Evolutionary conservation across 1,139 yeast species (phyloP), one percentile per base, ranked within the genome.

Genomic region (Candida frijolesensis): DNA sequence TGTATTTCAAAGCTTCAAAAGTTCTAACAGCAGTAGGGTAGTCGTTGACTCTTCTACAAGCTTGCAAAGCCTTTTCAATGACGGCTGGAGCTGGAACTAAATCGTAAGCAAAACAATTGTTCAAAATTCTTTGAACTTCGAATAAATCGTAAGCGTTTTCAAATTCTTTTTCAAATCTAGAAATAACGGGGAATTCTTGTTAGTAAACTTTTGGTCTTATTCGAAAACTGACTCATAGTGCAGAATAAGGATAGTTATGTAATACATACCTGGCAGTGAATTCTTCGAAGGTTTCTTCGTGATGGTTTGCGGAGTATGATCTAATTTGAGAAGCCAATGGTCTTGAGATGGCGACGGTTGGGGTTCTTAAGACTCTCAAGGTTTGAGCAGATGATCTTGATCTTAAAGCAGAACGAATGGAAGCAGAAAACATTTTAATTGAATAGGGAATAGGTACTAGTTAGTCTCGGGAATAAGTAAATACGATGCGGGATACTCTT

Each of bases 21-120:
- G 96, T 96, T 78, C 99, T 89, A 62, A 92, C 95, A 53, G 99
- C 99, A 56, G 98, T 92, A 56, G 99, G 97, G 78, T 89, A 89
- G 78, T 94, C 99, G 74, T 95, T 91, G 60, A 94, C 98, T 78
- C 99, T 89, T 84, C 99, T 91, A 66, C 98, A 94, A 49, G 99
- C 99, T 77, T 89, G 87, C 70, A 94, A 83, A 48, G 99, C 99
- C 78, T 89, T 89, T 76, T 90, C 97, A 67, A 94, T 82, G 57
- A 94, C 98, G 54, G 88, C 85, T 60, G 99, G 99, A 37, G 99
- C 95, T 60, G 99, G 99, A 52, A 94, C 99, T 74, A 95, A 84
- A 78, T 94, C 99, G 80, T 94, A 94, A 18, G 98, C 89, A 79
- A 94, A 94, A 74, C 96, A 91, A 80, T 94, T 95, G 85, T 95